phyloP scores from a whole-genome alignment of 1,139 yeast species.

The Debaryomyces robertsiae region DNA sequence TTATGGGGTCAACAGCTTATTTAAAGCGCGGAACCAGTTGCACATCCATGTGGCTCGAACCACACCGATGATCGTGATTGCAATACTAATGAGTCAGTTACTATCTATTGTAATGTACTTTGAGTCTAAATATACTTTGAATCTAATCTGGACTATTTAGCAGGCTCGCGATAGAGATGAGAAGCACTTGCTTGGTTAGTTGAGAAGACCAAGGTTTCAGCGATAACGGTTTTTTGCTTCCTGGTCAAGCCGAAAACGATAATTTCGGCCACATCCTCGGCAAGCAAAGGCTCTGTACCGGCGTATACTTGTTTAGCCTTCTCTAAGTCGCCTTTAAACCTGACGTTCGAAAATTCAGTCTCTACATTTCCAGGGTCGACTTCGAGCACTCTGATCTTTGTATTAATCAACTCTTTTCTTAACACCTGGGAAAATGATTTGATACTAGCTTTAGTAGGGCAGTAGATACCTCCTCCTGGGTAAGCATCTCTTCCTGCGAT shows the following conservation, averaged over 20 bases:
- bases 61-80: too few relatives aligned
- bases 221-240: conserved; percentile 73
- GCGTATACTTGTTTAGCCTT: conserved; percentile 74
- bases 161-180: conserved; percentile 41
- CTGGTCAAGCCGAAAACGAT: conserved; percentile 74
- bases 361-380: conserved; percentile 89
- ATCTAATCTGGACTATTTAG: neutral
- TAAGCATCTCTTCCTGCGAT: conserved; percentile 88
- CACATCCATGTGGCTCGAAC: too few relatives aligned
- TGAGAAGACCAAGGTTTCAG: conserved; percentile 77
- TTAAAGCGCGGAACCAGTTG: too few relatives aligned
- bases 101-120: too few relatives aligned
- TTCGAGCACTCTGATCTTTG: conserved; percentile 77
- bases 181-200: conserved; percentile 76
- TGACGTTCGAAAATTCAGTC: conserved; percentile 78
- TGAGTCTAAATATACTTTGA: too few relatives aligned
- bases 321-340: conserved; percentile 70
- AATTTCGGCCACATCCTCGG: conserved; percentile 81
- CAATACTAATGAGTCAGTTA: too few relatives aligned
- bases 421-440: conserved; percentile 74
- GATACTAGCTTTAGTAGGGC: conserved; percentile 86
- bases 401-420: conserved; percentile 75
- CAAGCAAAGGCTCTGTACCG: conserved; percentile 71
- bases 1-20: too few relatives aligned
- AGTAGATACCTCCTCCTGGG: conserved; percentile 84